phyloP scores from a whole-genome alignment of 2,329 filamentous ascomycete species.

The Fusarium robinianum region DNA sequence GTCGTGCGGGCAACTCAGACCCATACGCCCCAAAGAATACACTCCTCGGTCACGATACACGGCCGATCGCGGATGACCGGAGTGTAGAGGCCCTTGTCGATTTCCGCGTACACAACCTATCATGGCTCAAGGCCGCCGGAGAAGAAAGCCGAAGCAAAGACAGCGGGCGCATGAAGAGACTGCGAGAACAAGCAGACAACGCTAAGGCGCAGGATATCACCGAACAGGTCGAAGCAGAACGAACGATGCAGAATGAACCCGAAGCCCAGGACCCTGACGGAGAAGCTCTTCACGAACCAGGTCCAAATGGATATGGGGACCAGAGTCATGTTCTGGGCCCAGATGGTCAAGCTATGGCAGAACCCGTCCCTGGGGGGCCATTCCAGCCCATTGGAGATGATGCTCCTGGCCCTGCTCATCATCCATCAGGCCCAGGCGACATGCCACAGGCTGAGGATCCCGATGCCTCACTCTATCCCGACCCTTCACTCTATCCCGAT shows the following conservation, averaged over 20 bases:
- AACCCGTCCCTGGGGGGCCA: constrained; percentile 11
- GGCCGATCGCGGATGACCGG: constrained; percentile 84
- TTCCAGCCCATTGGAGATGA: constrained; percentile 16
- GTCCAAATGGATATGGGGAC: constrained; percentile 37
- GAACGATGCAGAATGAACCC: constrained; percentile 22
- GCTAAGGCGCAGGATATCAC: constrained; percentile 58
- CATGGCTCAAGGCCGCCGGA: constrained; percentile 71
- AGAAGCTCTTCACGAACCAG: constrained; percentile 9
- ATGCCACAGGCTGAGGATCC: constrained; percentile 36
- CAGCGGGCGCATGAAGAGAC: constrained; percentile 60
- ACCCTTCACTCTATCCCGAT: constrained; percentile 58
- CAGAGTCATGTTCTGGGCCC: constrained; percentile 42
- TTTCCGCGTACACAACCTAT: constrained; percentile 85
- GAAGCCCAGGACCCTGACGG: constrained; percentile 6
- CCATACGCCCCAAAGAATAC: constrained; percentile 89
- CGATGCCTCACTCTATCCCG: constrained; percentile 50
- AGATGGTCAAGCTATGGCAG: constrained; percentile 12
- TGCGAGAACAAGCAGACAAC: constrained; percentile 60
- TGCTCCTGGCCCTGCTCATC: constrained; percentile 3
- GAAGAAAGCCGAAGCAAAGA: constrained; percentile 62
- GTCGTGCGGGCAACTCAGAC: constrained; percentile 65
- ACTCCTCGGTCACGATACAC: constrained; percentile 87
- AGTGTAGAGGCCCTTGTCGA: constrained; percentile 91
- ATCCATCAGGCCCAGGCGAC: constrained; percentile 7
- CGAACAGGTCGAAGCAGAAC: constrained; percentile 37